A percentile compares a stretch with the other conserved stretches of the same genome.
Evolutionary conservation across 805 yeast species (phyloP).

Genomic region (Ogataea pilisensis): DNA sequence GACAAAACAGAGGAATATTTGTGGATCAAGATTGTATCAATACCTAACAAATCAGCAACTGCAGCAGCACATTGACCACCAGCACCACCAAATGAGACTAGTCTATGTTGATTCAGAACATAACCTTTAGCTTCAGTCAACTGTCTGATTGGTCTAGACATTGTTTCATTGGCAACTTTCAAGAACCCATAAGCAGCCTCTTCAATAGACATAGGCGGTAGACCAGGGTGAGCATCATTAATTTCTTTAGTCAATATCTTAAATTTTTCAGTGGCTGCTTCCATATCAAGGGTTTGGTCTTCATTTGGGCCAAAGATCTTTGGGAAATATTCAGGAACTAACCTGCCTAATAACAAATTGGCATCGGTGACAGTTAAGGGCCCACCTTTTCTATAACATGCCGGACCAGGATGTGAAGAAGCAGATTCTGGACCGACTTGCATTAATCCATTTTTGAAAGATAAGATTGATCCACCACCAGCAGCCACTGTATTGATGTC

Average conservation of each 20-base stretch:
- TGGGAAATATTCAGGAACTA: slow-evolving; percentile 73
- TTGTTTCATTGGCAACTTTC: slow-evolving; percentile 78
- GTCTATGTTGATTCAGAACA: slow-evolving; percentile 56
- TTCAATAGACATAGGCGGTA: slow-evolving; percentile 45
- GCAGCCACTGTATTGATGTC: slow-evolving; percentile 83
- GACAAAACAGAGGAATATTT: slow-evolving; percentile 79
- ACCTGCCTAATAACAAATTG: slow-evolving; percentile 65
- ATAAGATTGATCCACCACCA: slow-evolving; percentile 72
- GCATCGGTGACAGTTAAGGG: slow-evolving; percentile 86
- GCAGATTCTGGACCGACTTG: slow-evolving; percentile 87
- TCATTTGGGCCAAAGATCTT: slow-evolving; percentile 80
- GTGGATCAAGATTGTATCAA: slow-evolving; percentile 66
- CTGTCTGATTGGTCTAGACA: slow-evolving; percentile 87
- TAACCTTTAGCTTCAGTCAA: slow-evolving; percentile 84
- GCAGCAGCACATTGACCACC: slow-evolving; percentile 89
- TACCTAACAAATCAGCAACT: slow-evolving; percentile 69
- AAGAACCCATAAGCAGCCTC: slow-evolving; percentile 79
- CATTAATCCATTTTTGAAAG: slow-evolving; percentile 68
- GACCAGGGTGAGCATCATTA: slow-evolving; percentile 45
- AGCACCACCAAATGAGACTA: slow-evolving; percentile 89
- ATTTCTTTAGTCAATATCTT: slow-evolving; percentile 50
- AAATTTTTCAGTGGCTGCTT: slow-evolving; percentile 48
- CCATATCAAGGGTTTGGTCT: slow-evolving; percentile 61
- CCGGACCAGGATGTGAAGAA: slow-evolving; percentile 86
- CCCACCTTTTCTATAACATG: slow-evolving; percentile 81